Evolutionary conservation across 768 basidiomycete species (phyloP).

Genomic region (Suillus weaverae): DNA sequence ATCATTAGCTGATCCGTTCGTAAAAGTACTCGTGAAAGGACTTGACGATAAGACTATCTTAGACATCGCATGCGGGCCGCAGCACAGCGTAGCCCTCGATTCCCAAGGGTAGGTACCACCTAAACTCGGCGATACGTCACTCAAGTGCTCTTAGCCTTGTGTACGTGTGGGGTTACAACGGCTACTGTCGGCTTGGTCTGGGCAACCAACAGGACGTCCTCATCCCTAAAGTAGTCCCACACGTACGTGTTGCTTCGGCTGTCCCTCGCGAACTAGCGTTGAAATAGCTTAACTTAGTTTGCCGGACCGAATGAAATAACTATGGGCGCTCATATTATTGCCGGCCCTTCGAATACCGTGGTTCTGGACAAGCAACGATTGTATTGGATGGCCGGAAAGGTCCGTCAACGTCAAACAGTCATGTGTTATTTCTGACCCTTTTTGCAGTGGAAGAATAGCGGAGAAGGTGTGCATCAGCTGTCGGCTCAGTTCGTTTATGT

Average conservation of each 20-base stretch:
- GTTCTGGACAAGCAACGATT: slow-evolving; percentile 84
- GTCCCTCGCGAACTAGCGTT: not conserved
- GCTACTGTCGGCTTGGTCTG: slow-evolving; percentile 88
- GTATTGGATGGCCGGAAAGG: slow-evolving; percentile 87
- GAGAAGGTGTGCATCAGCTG: slow-evolving; percentile 61
- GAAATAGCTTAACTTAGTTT: slow-evolving; percentile 49
- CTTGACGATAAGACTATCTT: slow-evolving; percentile 77
- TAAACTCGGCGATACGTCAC: not conserved
- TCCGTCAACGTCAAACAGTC: slow-evolving; percentile 20
- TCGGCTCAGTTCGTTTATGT: not conserved
- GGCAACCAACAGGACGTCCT: slow-evolving; percentile 83
- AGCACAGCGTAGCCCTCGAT: slow-evolving; percentile 85
- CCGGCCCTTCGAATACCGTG: slow-evolving; percentile 83
- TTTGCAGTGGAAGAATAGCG: slow-evolving; percentile 88
- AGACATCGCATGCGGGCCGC: slow-evolving; percentile 82
- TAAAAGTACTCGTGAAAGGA: slow-evolving; percentile 69
- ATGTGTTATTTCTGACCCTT: slow-evolving; percentile 11
- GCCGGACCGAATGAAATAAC: slow-evolving; percentile 65
- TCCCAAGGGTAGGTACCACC: slow-evolving; percentile 56
- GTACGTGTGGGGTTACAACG: slow-evolving; percentile 88
- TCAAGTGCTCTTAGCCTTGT: slow-evolving; percentile 49
- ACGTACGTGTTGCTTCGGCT: slow-evolving; percentile 41
- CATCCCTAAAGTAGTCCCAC: slow-evolving; percentile 80
- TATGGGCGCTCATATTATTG: slow-evolving; percentile 62
- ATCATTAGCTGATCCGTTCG: not conserved